Evolutionary conservation across 495 filamentous ascomycete species (phyloP), one percentile per base, ranked within the genome.

Genomic region (Penicillium simplicissimum): DNA sequence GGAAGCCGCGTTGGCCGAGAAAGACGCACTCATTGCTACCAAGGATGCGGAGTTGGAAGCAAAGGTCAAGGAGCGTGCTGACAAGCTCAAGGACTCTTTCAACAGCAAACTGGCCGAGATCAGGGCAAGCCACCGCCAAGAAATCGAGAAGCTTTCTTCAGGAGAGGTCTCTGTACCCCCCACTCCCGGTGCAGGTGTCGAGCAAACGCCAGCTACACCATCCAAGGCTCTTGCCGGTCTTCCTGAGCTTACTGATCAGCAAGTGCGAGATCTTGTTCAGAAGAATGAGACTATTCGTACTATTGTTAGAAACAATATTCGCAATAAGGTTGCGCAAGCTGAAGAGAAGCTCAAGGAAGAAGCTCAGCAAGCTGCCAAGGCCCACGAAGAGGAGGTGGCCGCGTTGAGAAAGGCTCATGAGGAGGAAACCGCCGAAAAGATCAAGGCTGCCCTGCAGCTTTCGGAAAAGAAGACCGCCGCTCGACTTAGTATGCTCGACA

Each of bases 401-500:
- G 72, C 72, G 3, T 76, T 97, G 60, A 88, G 81, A 67, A 85
- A 82, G 73, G 82, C 86, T 9, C 70, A 78, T 25, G 76, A 78
- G 9, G 68, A 69, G 31, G 69, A 71, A 4, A 13, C 73, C 17
- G 74, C 71, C 28, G 78, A 79, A 57, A 80, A 79, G 60, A 67
- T 81, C 64, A 78, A 72, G 45, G 76, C 77, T 31, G 77, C 78
- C 11, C 71, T 79, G 15, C 76, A 79, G 59, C 62, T 82, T 19
- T 73, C 74, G 1, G 77, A 79, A 25, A 90, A 91, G 75, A 90
- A 88, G 61, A 85, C 81, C 21, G 79, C 81, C 21, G 80, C 90
- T 10, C 88, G 90, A 54, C 75, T 94, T 45, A 96, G 90, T 69
- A 91, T 96, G 87, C 81, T 87, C 9, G 90, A 95, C 61, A 88